Evolutionary conservation across 495 filamentous ascomycete species (phyloP), one percentile per base, ranked within the genome.

Genomic region (Hypoxylon crocopeplum): DNA sequence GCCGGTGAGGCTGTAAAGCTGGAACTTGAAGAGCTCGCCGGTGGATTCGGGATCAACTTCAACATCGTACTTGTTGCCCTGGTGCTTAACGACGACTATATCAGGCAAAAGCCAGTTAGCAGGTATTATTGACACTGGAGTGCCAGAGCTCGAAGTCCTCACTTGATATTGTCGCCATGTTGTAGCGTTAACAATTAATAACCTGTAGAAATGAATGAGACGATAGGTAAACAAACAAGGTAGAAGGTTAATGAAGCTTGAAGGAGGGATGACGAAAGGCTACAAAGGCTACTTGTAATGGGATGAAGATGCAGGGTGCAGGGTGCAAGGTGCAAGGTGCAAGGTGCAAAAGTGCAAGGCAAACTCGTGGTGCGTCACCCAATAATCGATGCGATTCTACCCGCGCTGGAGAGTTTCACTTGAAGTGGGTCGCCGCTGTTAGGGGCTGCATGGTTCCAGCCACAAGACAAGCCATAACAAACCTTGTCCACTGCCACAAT

Each of bases 1-100:
- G 46, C 91, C 91, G 17, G 94, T 98, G 8, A 98, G 77, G 46
- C 92, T 97, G 75, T 87, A 98, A 16, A 98, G 84, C 70, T 98
- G 94, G 69, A 85, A 92, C 67, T 98, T 98, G 77, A 98, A 90
- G 33, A 88, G 88, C 72, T 98, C 94, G 74, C 93, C 94, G 54
- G 84, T 89, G 13, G 90, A 87, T 12, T 85, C 80, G 37, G 88
- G 83, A 71, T 98, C 93, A 59, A 98, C 84, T 54, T 97, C 92
- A 69, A 98, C 84, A 66, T 97, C 87, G 77, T 98, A 86, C 68
- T 90, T 90, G 73, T 96, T 97, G 71, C 93, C 93, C 65, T 89
- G 85, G 72, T 98, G 94, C 74, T 95, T 98, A 48, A 98, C 88
- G 65, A 94, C 82, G 66, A 98, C 93, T 97, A 54, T 29, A 49